These are phyloP conservation scores for Rubia occidens DNA, from an alignment of 305 asterid genomes.

Conservation along the genomic window DNA sequence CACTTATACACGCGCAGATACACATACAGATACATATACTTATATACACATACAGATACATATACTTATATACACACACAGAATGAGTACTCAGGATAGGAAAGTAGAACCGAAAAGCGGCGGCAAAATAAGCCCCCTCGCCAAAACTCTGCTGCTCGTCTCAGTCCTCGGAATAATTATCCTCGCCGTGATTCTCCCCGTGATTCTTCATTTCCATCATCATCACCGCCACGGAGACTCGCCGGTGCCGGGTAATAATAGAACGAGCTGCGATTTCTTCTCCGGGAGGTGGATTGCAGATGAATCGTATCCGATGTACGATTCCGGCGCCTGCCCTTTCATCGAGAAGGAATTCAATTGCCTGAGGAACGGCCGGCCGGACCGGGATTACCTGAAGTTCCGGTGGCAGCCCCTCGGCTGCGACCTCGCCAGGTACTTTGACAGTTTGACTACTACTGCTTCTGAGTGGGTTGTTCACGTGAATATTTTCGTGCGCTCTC, in stretches of 20 bases:
- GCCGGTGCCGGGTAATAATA: neutral
- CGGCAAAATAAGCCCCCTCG: neutral
- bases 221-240: neutral
- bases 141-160: neutral
- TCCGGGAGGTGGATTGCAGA: slow-evolving; percentile 58
- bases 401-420: slow-evolving; percentile 71
- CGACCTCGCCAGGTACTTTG: slow-evolving; percentile 51
- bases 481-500: neutral
- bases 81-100: neutral
- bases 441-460: no score
- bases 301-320: slow-evolving; percentile 38
- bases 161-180: neutral
- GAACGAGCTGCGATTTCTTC: slow-evolving; percentile 39
- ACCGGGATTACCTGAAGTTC: slow-evolving; percentile 51
- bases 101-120: neutral
- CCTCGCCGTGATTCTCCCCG: neutral
- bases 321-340: slow-evolving; percentile 60
- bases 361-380: slow-evolving; percentile 70
- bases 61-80: neutral
- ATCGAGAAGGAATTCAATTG: slow-evolving; percentile 75
- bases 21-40: neutral
- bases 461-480: neutral
- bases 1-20: neutral
- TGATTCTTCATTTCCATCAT: neutral
- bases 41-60: neutral